phyloP scores from a whole-genome alignment of 768 basidiomycete species.

The Kwoniella dendrophila region DNA sequence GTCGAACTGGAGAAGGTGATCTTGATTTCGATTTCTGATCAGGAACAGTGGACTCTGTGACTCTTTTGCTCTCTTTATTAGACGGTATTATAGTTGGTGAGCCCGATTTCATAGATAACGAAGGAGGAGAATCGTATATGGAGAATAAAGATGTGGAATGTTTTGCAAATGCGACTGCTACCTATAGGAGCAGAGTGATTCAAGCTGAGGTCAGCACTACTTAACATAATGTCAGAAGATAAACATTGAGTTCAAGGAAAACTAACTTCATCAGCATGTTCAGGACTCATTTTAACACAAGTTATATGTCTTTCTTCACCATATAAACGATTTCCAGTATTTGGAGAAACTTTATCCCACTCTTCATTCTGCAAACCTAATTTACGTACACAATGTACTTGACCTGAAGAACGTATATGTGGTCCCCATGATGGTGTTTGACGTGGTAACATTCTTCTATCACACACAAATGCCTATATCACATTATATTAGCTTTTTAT shows the following conservation, averaged over 20 bases:
- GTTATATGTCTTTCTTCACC: slow-evolving; percentile 49
- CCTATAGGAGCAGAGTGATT: slow-evolving; percentile 19
- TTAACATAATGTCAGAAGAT: background rate
- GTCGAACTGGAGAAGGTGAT: background rate
- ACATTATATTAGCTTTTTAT: no score
- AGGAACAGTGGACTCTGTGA: background rate
- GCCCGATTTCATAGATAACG: slow-evolving; percentile 6
- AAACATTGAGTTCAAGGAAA: background rate
- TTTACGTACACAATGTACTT: slow-evolving; percentile 78
- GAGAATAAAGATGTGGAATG: slow-evolving; percentile 52
- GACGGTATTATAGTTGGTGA: slow-evolving; percentile 17
- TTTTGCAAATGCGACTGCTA: slow-evolving; percentile 42
- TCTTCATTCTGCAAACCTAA: slow-evolving; percentile 65
- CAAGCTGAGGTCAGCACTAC: background rate
- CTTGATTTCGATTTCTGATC: background rate
- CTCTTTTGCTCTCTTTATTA: background rate
- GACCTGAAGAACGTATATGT: slow-evolving; percentile 60
- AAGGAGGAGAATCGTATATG: slow-evolving; percentile 45
- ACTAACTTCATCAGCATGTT: slow-evolving; percentile 53
- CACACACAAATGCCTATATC: slow-evolving; percentile 82
- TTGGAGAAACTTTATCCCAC: slow-evolving; percentile 32
- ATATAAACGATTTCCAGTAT: slow-evolving; percentile 19
- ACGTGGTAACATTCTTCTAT: slow-evolving; percentile 72
- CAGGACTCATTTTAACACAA: slow-evolving; percentile 53
- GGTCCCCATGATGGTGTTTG: slow-evolving; percentile 73